A percentile compares a stretch with the other conserved stretches of the same genome.
Evolutionary conservation across 139 green algal genomes (phyloP).

Genomic region (Coelastrella sp.): DNA sequence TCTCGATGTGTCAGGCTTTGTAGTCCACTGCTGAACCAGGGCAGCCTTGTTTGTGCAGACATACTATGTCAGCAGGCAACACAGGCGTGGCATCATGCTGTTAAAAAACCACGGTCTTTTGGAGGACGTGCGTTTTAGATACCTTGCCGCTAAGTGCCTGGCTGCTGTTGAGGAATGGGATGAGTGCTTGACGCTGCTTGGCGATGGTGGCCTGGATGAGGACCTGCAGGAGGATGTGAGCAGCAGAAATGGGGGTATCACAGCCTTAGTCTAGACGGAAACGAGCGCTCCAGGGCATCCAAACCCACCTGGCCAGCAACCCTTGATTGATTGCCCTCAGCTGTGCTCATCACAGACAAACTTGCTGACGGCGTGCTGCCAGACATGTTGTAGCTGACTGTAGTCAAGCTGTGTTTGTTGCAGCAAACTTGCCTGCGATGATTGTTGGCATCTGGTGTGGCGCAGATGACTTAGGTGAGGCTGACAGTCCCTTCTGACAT

Average conservation of each 20-base stretch:
- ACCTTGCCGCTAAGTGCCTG: constrained; percentile 85
- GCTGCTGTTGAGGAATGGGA: constrained; percentile 88
- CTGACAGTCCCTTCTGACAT: background rate
- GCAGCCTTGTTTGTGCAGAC: constrained; percentile 58
- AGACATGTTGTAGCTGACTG: background rate
- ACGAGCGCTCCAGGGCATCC: background rate
- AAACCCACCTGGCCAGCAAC: background rate
- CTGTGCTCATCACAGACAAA: too few relatives aligned
- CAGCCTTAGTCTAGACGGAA: background rate
- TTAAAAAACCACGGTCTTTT: constrained; percentile 54
- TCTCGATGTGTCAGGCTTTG: background rate
- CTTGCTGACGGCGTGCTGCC: too few relatives aligned
- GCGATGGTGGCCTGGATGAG: constrained; percentile 62
- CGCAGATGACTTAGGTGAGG: background rate
- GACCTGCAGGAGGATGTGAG: constrained; percentile 30
- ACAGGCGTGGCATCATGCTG: constrained; percentile 79
- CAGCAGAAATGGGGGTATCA: background rate
- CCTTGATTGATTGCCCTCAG: too few relatives aligned
- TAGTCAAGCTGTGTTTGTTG: background rate
- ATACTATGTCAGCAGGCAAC: constrained; percentile 82
- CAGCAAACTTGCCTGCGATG: too few relatives aligned
- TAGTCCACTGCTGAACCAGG: background rate
- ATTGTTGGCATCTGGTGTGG: background rate
- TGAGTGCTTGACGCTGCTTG: constrained; percentile 87
- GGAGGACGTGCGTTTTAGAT: constrained; percentile 51